A percentile compares a stretch with the other conserved stretches of the same genome.
These are phyloP conservation scores for Caryopteris hybrid DNA, from an alignment of 305 asterid species.

Conservation along the genomic window DNA sequence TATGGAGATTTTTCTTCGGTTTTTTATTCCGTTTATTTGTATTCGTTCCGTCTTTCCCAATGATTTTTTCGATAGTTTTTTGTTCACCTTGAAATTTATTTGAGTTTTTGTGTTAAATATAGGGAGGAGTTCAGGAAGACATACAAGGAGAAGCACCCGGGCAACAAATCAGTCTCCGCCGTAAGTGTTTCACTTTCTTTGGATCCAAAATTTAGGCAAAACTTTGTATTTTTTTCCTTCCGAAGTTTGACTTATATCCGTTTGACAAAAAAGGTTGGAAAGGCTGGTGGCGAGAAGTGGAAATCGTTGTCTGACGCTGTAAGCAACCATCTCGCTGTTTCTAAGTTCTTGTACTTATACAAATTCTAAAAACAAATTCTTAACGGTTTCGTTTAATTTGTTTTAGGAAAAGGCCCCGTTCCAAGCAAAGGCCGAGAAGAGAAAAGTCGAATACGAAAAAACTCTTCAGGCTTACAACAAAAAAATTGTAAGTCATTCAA, in stretches of 20 bases:
- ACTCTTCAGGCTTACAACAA: constrained; percentile 49
- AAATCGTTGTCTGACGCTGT: constrained; percentile 45
- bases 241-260: neutral
- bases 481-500: constrained; percentile 22
- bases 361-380: too few relatives aligned
- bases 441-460: constrained; percentile 48
- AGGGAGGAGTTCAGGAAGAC: constrained; percentile 56
- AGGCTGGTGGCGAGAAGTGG: constrained; percentile 67
- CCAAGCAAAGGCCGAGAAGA: constrained; percentile 45
- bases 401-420: constrained; percentile 53
- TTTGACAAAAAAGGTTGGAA: constrained; percentile 31
- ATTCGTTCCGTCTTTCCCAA: too few relatives aligned
- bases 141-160: constrained; percentile 53
- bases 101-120: neutral
- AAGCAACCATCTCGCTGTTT: neutral
- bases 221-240: neutral
- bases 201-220: neutral
- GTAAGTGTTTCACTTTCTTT: constrained; percentile 21
- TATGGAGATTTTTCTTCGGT: neutral
- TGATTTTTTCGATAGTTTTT: neutral
- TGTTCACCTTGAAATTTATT: neutral
- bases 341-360: too few relatives aligned
- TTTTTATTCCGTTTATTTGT: too few relatives aligned
- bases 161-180: constrained; percentile 52
- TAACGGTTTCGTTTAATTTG: neutral